These are phyloP conservation scores for Alnus glutinosa DNA, from an alignment of 306 rosid species.

Conservation along the genomic window DNA sequence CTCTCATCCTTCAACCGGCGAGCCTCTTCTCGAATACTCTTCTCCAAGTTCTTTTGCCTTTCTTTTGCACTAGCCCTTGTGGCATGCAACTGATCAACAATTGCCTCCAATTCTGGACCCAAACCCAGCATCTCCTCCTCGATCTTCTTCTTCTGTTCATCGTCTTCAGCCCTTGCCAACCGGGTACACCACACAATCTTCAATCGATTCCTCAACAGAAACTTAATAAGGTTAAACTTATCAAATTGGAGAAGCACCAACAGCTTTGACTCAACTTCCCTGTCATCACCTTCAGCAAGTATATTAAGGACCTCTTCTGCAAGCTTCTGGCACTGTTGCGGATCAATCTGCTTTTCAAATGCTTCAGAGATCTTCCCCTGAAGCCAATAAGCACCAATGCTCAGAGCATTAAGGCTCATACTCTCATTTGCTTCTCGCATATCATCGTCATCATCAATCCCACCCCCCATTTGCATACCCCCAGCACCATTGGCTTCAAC, in stretches of 20 bases:
- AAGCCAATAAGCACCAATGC: slow-evolving; percentile 96
- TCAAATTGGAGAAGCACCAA: slow-evolving; percentile 66
- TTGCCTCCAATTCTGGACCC: slow-evolving; percentile 52
- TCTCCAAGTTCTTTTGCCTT: slow-evolving; percentile 89
- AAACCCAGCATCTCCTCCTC: slow-evolving; percentile 86
- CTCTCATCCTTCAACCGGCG: slow-evolving; percentile 77
- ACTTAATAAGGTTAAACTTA: slow-evolving; percentile 74
- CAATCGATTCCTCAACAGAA: slow-evolving; percentile 63
- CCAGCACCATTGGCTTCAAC: slow-evolving; percentile 56
- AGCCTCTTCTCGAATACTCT: slow-evolving; percentile 92
- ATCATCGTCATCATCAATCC: slow-evolving; percentile 90
- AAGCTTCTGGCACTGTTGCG: slow-evolving; percentile 83
- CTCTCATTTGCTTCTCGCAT: slow-evolving; percentile 82
- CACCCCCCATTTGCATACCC: slow-evolving; percentile 94
- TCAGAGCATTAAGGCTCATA: slow-evolving; percentile 85
- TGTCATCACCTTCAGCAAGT: slow-evolving; percentile 80
- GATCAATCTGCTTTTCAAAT: slow-evolving; percentile 83
- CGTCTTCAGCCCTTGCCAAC: slow-evolving; percentile 52
- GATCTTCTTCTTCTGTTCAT: slow-evolving; percentile 72
- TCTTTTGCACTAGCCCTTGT: slow-evolving; percentile 89
- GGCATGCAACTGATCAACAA: slow-evolving; percentile 55
- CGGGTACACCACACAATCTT: slow-evolving; percentile 72
- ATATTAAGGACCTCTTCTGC: slow-evolving; percentile 84
- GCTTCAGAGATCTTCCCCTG: slow-evolving; percentile 96
- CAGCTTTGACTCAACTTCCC: slow-evolving; percentile 75